phyloP scores from a whole-genome alignment of 2,329 filamentous ascomycete species.

The Verticillium dahliae region DNA sequence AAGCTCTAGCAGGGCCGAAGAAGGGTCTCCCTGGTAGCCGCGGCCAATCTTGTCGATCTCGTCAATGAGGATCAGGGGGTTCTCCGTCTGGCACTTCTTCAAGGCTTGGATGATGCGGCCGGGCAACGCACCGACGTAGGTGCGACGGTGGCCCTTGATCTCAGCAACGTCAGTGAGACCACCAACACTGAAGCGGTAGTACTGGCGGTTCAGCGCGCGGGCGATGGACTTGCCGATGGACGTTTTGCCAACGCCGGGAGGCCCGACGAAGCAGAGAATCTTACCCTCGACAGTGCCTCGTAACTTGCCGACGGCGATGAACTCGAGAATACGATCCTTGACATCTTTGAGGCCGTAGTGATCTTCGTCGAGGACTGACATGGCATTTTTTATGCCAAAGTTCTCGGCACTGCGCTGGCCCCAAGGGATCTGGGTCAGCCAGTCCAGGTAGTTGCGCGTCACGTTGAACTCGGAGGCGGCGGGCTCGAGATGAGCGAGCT shows the following conservation, averaged over 20 bases:
- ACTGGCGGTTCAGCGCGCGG: constrained; percentile 86
- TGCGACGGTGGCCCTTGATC: constrained; percentile 95
- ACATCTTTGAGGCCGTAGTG: constrained; percentile 97
- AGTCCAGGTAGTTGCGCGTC: constrained; percentile 95
- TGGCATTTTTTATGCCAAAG: constrained; percentile 88
- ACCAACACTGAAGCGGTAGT: constrained; percentile 97
- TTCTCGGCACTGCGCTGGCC: constrained; percentile 93
- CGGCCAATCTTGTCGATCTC: constrained; percentile 98
- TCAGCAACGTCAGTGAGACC: constrained; percentile 96
- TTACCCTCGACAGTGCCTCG: constrained; percentile 97
- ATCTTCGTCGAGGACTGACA: constrained; percentile 87
- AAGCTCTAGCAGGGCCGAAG: constrained; percentile 86
- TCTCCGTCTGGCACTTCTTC: constrained; percentile 99
- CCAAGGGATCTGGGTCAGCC: constrained; percentile 98
- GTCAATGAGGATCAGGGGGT: constrained; percentile 92
- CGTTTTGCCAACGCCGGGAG: constrained; percentile 95
- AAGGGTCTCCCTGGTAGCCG: constrained; percentile 93
- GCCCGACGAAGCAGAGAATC: constrained; percentile 95
- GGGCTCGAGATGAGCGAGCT: constrained; percentile 89
- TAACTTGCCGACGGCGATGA: constrained; percentile 96
- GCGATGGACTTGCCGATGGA: constrained; percentile 99
- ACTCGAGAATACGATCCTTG: constrained; percentile 96
- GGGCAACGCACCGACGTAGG: constrained; percentile 91
- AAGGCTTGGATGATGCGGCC: constrained; percentile 96
- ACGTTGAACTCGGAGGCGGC: constrained; percentile 98